phyloP scores from a whole-genome alignment of 1,284 basidiomycete genomes.

The Xerocomus cyaneibrunnescens region DNA sequence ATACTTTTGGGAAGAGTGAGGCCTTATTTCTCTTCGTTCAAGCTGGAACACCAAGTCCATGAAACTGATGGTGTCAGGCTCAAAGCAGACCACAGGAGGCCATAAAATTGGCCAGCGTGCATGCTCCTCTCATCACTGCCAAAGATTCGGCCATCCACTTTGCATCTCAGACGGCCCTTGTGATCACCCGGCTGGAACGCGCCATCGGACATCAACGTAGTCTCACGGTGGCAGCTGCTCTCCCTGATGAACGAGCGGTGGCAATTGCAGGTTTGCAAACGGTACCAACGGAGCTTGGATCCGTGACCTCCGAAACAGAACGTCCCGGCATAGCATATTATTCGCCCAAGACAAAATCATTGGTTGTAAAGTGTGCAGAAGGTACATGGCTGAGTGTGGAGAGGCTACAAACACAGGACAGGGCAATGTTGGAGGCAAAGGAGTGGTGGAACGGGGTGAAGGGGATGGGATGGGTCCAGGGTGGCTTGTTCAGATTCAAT shows the following conservation, averaged over 20 bases:
- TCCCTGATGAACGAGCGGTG: slow-evolving; percentile 43
- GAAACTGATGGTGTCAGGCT: slow-evolving; percentile 41
- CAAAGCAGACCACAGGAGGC: slow-evolving; percentile 45
- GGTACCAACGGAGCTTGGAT: slow-evolving; percentile 5
- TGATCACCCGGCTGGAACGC: slow-evolving; percentile 60
- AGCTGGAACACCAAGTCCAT: too few relatives aligned
- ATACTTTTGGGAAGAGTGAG: slow-evolving; percentile 47
- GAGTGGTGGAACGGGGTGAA: slow-evolving; percentile 39
- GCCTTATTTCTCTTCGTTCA: slow-evolving; percentile 35
- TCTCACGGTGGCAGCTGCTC: slow-evolving; percentile 44
- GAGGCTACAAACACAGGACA: slow-evolving; percentile 34
- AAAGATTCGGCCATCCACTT: slow-evolving; percentile 61
- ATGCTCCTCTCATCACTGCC: slow-evolving; percentile 25
- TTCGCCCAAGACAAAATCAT: slow-evolving; percentile 13
- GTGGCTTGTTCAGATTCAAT: slow-evolving; percentile 16
- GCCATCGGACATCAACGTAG: slow-evolving; percentile 50
- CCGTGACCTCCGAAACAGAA: background rate
- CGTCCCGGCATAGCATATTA: slow-evolving; percentile 22
- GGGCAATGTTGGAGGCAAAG: slow-evolving; percentile 30
- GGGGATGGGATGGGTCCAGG: slow-evolving; percentile 27
- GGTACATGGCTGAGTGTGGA: slow-evolving; percentile 27
- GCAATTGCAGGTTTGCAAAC: slow-evolving; percentile 22
- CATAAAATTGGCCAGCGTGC: slow-evolving; percentile 40
- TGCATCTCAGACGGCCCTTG: slow-evolving; percentile 49
- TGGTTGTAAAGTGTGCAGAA: slow-evolving; percentile 27